Evolutionary conservation across 352 stramenopile species (phyloP).

Genomic region (Pythium folliculosum): DNA sequence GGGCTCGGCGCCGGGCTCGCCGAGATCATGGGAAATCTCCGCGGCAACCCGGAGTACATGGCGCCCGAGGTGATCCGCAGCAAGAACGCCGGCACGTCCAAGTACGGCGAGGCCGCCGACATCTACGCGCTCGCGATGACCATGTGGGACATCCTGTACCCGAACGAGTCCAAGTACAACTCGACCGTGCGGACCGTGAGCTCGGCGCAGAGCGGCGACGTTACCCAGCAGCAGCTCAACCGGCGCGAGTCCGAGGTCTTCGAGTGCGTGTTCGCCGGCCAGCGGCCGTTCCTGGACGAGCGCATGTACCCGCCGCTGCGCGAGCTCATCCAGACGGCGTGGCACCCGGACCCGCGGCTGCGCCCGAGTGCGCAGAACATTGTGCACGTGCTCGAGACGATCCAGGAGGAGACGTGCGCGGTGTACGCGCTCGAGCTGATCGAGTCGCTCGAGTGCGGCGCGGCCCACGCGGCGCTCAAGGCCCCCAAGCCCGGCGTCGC

Average conservation of each 20-base stretch:
- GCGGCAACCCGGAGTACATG: constrained; percentile 52
- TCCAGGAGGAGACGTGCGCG: constrained; percentile 32
- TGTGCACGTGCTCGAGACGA: constrained; percentile 32
- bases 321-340: constrained; percentile 32
- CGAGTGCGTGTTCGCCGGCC: constrained; percentile 35
- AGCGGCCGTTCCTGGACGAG: constrained; percentile 29
- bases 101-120: constrained; percentile 48
- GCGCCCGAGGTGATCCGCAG: constrained; percentile 57
- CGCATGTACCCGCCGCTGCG: constrained; percentile 28
- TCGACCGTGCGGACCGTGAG: constrained; percentile 14
- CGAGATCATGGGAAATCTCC: constrained; percentile 30
- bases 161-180: constrained; percentile 34
- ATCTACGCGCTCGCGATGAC: constrained; percentile 55
- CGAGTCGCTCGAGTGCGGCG: constrained; percentile 19
- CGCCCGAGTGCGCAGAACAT: constrained; percentile 32
- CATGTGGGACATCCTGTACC: constrained; percentile 55
- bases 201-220: neutral
- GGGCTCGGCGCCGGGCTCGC: neutral
- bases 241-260: constrained; percentile 29
- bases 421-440: constrained; percentile 31
- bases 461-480: constrained; percentile 1
- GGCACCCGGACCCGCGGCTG: constrained; percentile 27
- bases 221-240: neutral
- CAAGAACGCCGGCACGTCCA: constrained; percentile 19
- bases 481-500: neutral